Percentiles rank a stretch among this genome's conserved stretches.
These are phyloP conservation scores for Astrothelium subdiscretum DNA, from an alignment of 495 filamentous ascomycete species.

Conservation along the genomic window DNA sequence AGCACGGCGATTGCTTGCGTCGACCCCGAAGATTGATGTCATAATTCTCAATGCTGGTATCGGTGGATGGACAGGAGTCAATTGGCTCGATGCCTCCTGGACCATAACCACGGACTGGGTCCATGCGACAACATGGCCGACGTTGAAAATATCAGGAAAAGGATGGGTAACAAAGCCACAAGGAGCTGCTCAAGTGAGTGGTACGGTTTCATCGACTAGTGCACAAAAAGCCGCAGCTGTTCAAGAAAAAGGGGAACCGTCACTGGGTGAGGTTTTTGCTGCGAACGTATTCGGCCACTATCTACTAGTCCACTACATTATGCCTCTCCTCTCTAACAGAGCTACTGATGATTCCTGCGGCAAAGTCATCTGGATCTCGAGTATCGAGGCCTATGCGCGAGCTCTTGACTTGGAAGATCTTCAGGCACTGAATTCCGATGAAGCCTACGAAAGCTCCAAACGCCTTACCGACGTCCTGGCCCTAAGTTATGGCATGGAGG, in stretches of 20 bases:
- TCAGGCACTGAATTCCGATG: constrained; percentile 50
- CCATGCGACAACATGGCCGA: constrained; percentile 63
- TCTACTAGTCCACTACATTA: constrained; percentile 67
- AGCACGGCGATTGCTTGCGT: constrained; percentile 34
- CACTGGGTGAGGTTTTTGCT: constrained; percentile 70
- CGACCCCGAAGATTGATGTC: constrained; percentile 60
- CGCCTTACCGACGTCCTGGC: constrained; percentile 72
- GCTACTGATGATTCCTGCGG: constrained; percentile 28
- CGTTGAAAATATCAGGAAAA: constrained; percentile 52
- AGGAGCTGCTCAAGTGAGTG: not conserved
- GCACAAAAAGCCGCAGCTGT: not conserved
- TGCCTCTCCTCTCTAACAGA: constrained; percentile 51
- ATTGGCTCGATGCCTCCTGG: constrained; percentile 55
- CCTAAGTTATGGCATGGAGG: constrained; percentile 59
- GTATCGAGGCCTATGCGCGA: constrained; percentile 53
- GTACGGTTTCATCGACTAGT: not conserved
- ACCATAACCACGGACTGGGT: constrained; percentile 52
- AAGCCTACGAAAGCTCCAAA: constrained; percentile 76
- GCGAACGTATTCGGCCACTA: constrained; percentile 95
- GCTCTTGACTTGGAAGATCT: constrained; percentile 57
- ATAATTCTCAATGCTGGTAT: constrained; percentile 81
- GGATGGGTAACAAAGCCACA: constrained; percentile 43
- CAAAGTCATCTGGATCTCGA: constrained; percentile 77
- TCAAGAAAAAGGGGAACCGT: constrained; percentile 32
- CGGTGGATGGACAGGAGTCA: constrained; percentile 71